Evolutionary conservation across 2,329 filamentous ascomycete species (phyloP), one percentile per base, ranked within the genome.

Genomic region (Biscogniauxia sp.): DNA sequence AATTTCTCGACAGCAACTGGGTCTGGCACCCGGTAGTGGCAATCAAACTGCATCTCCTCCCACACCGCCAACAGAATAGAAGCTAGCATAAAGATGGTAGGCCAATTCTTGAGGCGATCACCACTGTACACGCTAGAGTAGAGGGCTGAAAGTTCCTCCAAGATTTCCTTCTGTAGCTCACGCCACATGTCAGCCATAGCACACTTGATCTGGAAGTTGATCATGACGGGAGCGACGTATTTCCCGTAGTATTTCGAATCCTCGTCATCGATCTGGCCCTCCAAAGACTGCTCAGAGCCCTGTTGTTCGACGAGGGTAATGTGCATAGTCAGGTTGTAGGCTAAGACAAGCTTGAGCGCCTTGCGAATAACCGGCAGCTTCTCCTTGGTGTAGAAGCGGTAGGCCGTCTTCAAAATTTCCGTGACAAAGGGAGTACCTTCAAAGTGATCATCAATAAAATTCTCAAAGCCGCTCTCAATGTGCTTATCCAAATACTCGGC

Each of bases 31-130:
- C 94, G 90, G 83, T 97, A 98, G 79, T 97, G 92, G 83, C 91
- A 96, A 79, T 98, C 94, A 73, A 97, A 98, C 76, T 98, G 93
- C 88, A 98, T 97, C 83, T 97, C 90, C 76, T 98, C 94, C 94
- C 94, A 98, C 20, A 98, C 92, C 11, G 92, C 92, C 54, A 98
- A 84, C 37, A 98, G 86, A 65, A 98, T 95, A 4, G 92, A 93
- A 9, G 93, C 94, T 59, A 97, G 84, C 86, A 98, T 96, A 84
- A 97, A 98, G 75, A 98, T 98, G 54, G 93, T 97, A 1, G 94
- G 94, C 94, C 94, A 98, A 80, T 97, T 96, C 87, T 97, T 97
- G 69, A 97, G 86, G 77, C 96, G 94, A 76, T 97, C 94, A 61
- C 94, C 94, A 70, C 91, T 96, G 84, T 98, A 98, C 52, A 98